Base-by-base conservation (phyloP, 495 filamentous ascomycete species). In the Chlorociboria aeruginascens region DNA sequence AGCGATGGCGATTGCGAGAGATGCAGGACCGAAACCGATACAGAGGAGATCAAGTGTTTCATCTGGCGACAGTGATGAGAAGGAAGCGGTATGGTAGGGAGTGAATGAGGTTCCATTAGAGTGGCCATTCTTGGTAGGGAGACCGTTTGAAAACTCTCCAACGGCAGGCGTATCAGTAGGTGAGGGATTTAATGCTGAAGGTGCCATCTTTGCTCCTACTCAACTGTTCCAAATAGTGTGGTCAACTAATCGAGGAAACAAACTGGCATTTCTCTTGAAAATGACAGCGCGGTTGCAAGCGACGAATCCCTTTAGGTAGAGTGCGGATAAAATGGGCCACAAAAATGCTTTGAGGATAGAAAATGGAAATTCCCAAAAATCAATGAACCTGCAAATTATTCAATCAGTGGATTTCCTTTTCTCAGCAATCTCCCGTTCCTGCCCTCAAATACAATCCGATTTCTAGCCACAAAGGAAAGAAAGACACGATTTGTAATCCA, bases 1-100 rank as follows among this genome's bases (percentile, higher is more conserved):
- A 7, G 90, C 90, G 43, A 95, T 81, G 8, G 85, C 90, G 45
- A 96, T 88, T n/a, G 90, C 82, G 9, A 96, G 75, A 48, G 88
- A 92, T 10, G 90, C 90, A 9, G 90, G 90, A 2, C 90, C 90
- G 57, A 96, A 98, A 32, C 90, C 90, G 31, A 96, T 75, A 64
- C 90, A 95, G 39, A 96, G 69, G 20, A 98, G 63, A 57, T 96
- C 90, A 54, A 54, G 33, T n/a, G 38, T 13, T 8, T 43, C 40
- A 29, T 49, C 44, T 43, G 49, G 20, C 7, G 48, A 52, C 32
- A 43, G 40, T 13, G 20, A 11, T 6, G 20, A 25, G 20, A 25
- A 25, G 20, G 20, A 25, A 25, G 20, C 20, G 20, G 20, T 25
- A 25, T 25, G 11, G 12, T 8, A 25, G 32, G 13, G 25, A 33